Evolutionary conservation across 768 basidiomycete species (phyloP), one percentile per base, ranked within the genome.

Genomic region (Russula sp.): DNA sequence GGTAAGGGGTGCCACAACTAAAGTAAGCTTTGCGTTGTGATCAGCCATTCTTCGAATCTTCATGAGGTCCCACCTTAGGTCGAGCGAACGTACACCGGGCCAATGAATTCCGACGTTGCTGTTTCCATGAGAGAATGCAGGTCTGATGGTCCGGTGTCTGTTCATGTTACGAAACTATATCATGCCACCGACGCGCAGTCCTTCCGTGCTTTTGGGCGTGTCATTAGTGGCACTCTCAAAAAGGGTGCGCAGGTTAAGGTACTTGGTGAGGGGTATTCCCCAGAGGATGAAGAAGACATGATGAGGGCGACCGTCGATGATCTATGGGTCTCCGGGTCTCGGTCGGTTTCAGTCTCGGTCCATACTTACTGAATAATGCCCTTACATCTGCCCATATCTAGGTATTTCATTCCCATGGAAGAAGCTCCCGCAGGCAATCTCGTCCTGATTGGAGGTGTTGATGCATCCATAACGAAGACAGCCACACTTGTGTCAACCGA

Each of bases 251-350:
- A 85, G 38, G 79, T 99, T 65, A 98, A 97, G 76, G 95, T 98
- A n/a, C 78, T 99, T 7, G 97, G 97, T 59, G 97, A 98, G 72
- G 93, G 93, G 0, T 99, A 95, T 73, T 96, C 94, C 14, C 90
- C 92, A n/a, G 96, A 98, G 69, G 97, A 99, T 66, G 96, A 98
- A 75, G 97, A 99, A 75, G 97, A 99, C 70, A 96, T 98, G 93
- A 82, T 90, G 72, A 86, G 84, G 64, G 85, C 83, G 14, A 81
- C 77, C 2, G 83, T 97, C 3, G 95, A 98, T 67, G 87, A 88
- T 64, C 77, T 98, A 18, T 92, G 93, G 91, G 84, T 98, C 60
- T 85, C 83, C 70, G 90, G 98, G 78, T 85, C 96, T 16, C 81
- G 96, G 90, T 95, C 64, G 64, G 81, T 70, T 25, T 42, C 14